A percentile compares a stretch with the other conserved stretches of the same genome.
These are phyloP conservation scores for Botrytis byssoidea DNA, from an alignment of 2,329 filamentous ascomycete genomes.

Conservation along the genomic window DNA sequence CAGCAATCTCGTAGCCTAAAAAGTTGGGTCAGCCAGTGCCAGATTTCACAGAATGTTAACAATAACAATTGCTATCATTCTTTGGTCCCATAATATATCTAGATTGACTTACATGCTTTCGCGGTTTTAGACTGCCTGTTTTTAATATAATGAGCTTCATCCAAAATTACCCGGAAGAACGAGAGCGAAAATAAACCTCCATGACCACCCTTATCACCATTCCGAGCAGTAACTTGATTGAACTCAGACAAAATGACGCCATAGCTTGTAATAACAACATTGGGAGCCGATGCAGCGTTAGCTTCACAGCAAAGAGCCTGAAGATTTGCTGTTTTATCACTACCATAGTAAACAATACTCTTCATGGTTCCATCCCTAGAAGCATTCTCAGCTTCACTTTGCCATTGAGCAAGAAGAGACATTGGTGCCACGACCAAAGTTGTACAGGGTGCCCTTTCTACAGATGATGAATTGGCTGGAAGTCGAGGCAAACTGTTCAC, in stretches of 20 bases:
- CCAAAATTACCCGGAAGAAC: constrained; percentile 92
- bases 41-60: not conserved
- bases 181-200: constrained; percentile 84
- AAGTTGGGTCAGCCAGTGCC: constrained; percentile 6
- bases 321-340: constrained; percentile 76
- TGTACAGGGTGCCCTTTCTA: constrained; percentile 76
- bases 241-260: constrained; percentile 90
- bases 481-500: constrained; percentile 63
- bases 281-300: constrained; percentile 74
- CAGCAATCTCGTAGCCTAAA: constrained; percentile 69
- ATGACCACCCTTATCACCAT: constrained; percentile 63
- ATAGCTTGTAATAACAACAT: constrained; percentile 93
- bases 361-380: constrained; percentile 81
- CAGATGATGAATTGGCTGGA: constrained; percentile 52
- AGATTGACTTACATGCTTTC: constrained; percentile 63
- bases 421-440: constrained; percentile 96
- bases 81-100: too few species aligned
- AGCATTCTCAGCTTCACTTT: constrained; percentile 89
- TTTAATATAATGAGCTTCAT: constrained; percentile 95
- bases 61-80: not conserved
- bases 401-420: constrained; percentile 95
- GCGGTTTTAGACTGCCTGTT: constrained; percentile 87
- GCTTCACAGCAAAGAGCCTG: constrained; percentile 73
- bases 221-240: constrained; percentile 65
- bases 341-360: constrained; percentile 87